Evolutionary conservation across 1,284 basidiomycete species (phyloP), one percentile per base, ranked within the genome.

Genomic region (Coniferiporia weirii): DNA sequence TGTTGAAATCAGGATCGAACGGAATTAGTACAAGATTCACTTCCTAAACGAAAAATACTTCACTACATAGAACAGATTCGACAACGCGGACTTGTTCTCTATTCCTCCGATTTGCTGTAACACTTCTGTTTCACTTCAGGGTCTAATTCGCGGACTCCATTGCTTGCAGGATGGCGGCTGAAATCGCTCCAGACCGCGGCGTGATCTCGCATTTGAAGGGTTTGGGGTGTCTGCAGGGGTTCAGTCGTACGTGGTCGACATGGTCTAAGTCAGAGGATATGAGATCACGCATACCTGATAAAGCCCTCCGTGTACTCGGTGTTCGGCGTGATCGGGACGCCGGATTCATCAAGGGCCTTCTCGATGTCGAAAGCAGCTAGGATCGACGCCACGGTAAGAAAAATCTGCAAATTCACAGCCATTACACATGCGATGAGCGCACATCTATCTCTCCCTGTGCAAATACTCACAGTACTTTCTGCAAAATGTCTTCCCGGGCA

Each of bases 401-500:
- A 58, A 8, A 61, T n/a, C 56, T 61, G 22, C 17, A 38, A 36
- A 27, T 34, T 32, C 17, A 34, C 2, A 12, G 35, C 27, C 9
- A 19, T 19, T 10, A 2, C 4, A 19, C 19, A n/a, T 13, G n/a
- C 3, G 22, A 17, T 15, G 5, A 56, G 43, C 13, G 27, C 38
- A 15, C 64, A 27, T 3, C 5, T 27, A 27, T 5, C 5, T 27
- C 27, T 27, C 27, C 27, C 27, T 27, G 5, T 27, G 27, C 27
- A 5, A 5, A 27, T 27, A 27, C 56, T 43, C 45, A 67, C 36
- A 22, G 52, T 46, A 32, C 49, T 52, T 22, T 60, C 52, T 4
- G 59, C 62, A 8, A 64, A 45, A 44, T 56, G 32, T 20, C 49
- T 51, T n/a, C 66, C 66, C 10, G 64, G 60, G 44, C 66, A 67